A percentile compares a stretch with the other conserved stretches of the same genome.
Conservation (phyloP, 2,329 filamentous ascomycete genomes). For the Phyllosticta ampelicida region DNA sequence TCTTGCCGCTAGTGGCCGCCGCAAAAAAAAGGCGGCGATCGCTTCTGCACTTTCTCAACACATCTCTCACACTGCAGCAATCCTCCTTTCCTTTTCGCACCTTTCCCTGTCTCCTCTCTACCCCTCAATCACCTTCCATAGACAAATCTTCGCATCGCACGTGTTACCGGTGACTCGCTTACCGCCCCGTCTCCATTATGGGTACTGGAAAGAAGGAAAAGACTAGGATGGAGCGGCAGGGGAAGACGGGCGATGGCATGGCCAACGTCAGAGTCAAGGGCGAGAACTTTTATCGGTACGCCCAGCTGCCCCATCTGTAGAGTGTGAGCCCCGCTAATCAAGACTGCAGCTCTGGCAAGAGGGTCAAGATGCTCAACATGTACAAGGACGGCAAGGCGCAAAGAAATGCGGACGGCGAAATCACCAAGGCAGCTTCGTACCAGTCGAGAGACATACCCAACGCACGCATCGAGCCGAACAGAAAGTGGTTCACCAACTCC, state of each 20-base stretch:
- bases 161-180: background rate
- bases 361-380: slow-evolving; percentile 80
- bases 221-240: slow-evolving; percentile 70
- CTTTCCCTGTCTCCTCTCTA: background rate
- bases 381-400: slow-evolving; percentile 77
- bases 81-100: background rate
- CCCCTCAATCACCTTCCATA: background rate
- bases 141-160: background rate
- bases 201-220: slow-evolving; percentile 89
- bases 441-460: slow-evolving; percentile 73
- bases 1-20: slow-evolving; percentile 4
- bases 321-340: background rate
- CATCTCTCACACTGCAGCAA: background rate
- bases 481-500: slow-evolving; percentile 97
- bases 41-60: background rate
- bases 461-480: slow-evolving; percentile 86
- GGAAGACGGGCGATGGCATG: slow-evolving; percentile 77
- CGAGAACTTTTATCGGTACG: slow-evolving; percentile 92
- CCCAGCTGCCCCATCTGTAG: background rate
- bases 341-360: slow-evolving; percentile 55
- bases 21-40: slow-evolving; percentile 10
- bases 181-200: slow-evolving; percentile 45
- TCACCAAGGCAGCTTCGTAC: slow-evolving; percentile 73
- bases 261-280: slow-evolving; percentile 87
- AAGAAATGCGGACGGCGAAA: slow-evolving; percentile 71